These are phyloP conservation scores for Epithele typhae DNA, from an alignment of 768 basidiomycete species.

Conservation along the genomic window DNA sequence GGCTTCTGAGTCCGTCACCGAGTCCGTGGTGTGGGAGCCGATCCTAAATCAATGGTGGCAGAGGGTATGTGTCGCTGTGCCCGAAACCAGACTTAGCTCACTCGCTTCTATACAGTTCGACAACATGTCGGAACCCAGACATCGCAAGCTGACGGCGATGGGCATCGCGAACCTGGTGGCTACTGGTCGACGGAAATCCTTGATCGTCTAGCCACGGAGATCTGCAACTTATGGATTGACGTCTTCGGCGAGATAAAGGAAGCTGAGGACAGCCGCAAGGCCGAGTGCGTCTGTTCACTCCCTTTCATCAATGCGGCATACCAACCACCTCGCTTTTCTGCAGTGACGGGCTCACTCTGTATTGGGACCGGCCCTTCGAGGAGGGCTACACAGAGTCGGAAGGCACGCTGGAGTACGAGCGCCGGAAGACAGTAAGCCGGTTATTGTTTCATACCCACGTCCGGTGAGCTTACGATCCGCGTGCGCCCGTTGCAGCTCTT, in stretches of 20 bases:
- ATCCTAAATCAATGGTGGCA: constrained; percentile 82
- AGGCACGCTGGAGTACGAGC: constrained; percentile 71
- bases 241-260: constrained; percentile 87
- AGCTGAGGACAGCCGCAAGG: constrained; percentile 37
- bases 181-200: constrained; percentile 72
- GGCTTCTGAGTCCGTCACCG: constrained; percentile 38
- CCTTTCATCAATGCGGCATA: background rate
- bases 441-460: background rate
- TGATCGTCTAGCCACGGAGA: constrained; percentile 63
- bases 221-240: constrained; percentile 85
- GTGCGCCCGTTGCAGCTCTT: constrained; percentile 44
- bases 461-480: background rate
- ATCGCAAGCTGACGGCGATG: constrained; percentile 82
- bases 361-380: constrained; percentile 67
- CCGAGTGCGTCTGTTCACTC: constrained; percentile 14
- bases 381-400: constrained; percentile 61
- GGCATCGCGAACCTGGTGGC: constrained; percentile 74
- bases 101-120: constrained; percentile 58
- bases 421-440: constrained; percentile 60
- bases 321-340: background rate
- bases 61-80: constrained; percentile 42
- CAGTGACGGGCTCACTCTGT: constrained; percentile 43
- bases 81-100: no score
- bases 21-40: constrained; percentile 56
- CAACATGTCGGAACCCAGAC: constrained; percentile 81